These are phyloP conservation scores for Ensete glaucum DNA, from an alignment of 176 grass and related monocot species.

Conservation along the genomic window DNA sequence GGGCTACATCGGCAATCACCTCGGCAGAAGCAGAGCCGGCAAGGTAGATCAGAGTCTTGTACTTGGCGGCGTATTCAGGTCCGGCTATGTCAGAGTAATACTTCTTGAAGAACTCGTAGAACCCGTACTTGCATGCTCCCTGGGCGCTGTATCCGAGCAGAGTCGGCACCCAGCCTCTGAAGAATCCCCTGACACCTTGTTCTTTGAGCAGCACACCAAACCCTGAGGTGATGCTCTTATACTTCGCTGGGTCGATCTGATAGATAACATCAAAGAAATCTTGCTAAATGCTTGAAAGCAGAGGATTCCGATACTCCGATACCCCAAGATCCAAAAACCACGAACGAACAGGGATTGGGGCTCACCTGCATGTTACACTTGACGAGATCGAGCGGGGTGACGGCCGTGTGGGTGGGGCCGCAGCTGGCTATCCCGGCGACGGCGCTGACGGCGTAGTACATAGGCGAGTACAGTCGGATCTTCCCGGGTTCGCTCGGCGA, in stretches of 20 bases:
- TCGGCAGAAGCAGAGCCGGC: slow-evolving; percentile 96
- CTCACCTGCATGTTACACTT: slow-evolving; percentile 99
- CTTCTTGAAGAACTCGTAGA: slow-evolving; percentile 99
- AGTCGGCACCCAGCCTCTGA: slow-evolving; percentile 89
- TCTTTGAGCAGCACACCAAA: slow-evolving; percentile 80
- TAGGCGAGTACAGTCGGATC: slow-evolving; percentile 73
- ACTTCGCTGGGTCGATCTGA: slow-evolving; percentile 80
- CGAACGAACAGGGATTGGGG: too few species aligned
- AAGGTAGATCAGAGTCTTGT: slow-evolving; percentile 98
- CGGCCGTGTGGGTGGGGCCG: slow-evolving; percentile 89
- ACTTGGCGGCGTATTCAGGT: slow-evolving; percentile 76
- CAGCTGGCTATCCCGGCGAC: slow-evolving; percentile 81
- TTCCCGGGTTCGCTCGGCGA: slow-evolving; percentile 20
- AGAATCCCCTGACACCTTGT: slow-evolving; percentile 80
- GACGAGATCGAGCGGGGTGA: slow-evolving; percentile 93
- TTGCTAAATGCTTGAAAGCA: too few species aligned
- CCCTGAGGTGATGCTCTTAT: slow-evolving; percentile 85
- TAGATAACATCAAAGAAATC: background rate
- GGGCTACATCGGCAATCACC: slow-evolving; percentile 92
- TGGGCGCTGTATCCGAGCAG: slow-evolving; percentile 92
- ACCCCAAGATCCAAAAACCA: too few species aligned
- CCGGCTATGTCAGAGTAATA: slow-evolving; percentile 93
- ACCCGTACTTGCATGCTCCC: slow-evolving; percentile 93
- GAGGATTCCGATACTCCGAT: too few species aligned
- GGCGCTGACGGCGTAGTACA: slow-evolving; percentile 88